Evolutionary conservation across 2,329 filamentous ascomycete species (phyloP).

Genomic region (Paramyrothecium roridum): DNA sequence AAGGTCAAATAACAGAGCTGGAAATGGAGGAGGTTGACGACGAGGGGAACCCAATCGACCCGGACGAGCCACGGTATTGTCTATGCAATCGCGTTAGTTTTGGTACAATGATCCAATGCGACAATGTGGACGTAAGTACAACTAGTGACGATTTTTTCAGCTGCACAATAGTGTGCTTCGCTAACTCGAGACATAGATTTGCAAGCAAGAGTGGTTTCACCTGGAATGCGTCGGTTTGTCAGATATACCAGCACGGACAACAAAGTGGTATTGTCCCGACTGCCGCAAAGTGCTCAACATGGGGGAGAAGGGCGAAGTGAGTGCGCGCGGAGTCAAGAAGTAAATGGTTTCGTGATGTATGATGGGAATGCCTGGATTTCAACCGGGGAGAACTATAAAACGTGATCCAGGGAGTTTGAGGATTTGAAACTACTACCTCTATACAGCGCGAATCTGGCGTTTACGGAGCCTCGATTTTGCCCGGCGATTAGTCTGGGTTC

Average conservation of each 20-base stretch:
- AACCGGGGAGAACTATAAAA: constrained; percentile 2
- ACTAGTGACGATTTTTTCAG: constrained; percentile 5
- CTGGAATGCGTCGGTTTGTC: constrained; percentile 70
- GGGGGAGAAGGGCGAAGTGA: constrained; percentile 62
- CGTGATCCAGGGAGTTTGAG: no score
- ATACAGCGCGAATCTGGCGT: no score
- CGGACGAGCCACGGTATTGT: constrained; percentile 74
- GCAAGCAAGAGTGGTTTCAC: constrained; percentile 83
- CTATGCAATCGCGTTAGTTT: constrained; percentile 77
- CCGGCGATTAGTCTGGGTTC: no score
- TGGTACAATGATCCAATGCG: constrained; percentile 80
- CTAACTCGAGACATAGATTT: constrained; percentile 44
- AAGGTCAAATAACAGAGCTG: constrained; percentile 36
- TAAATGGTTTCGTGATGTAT: constrained; percentile 12
- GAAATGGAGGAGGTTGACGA: constrained; percentile 62
- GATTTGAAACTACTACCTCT: no score
- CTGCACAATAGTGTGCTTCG: not conserved
- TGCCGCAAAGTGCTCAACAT: constrained; percentile 63
- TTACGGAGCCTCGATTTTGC: no score
- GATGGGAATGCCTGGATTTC: constrained; percentile 5
- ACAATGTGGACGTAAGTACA: constrained; percentile 68
- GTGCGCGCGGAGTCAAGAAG: constrained; percentile 51
- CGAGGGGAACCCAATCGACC: constrained; percentile 68
- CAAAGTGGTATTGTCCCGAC: constrained; percentile 83
- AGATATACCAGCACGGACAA: constrained; percentile 66